Evolutionary conservation across 2,329 filamentous ascomycete genomes (phyloP).

Genomic region (Cucurbitaria berberidis): DNA sequence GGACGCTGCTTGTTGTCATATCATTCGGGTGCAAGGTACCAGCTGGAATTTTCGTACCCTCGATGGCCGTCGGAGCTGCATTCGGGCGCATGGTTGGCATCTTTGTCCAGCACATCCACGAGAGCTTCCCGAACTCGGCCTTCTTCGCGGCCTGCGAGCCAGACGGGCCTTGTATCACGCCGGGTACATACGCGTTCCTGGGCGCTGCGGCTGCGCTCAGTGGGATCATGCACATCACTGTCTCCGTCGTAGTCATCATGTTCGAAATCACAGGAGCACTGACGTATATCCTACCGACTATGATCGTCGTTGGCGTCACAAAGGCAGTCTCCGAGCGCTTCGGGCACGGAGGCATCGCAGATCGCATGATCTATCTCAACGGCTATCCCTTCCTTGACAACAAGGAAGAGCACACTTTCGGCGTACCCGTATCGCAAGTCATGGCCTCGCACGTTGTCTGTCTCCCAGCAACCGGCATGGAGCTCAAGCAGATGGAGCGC

Average conservation of each 20-base stretch:
- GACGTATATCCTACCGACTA: conserved; percentile 95
- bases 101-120: conserved; percentile 85
- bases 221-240: conserved; percentile 97
- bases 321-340: conserved; percentile 91
- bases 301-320: conserved; percentile 98
- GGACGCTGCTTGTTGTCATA: conserved; percentile 86
- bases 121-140: conserved; percentile 77
- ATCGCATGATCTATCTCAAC: conserved; percentile 98
- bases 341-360: conserved; percentile 95
- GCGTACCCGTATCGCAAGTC: conserved; percentile 86
- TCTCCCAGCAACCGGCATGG: conserved; percentile 75
- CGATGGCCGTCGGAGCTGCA: conserved; percentile 94
- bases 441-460: conserved; percentile 81
- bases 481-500: conserved; percentile 76
- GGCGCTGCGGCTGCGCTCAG: conserved; percentile 89
- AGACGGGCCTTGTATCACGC: conserved; percentile 94
- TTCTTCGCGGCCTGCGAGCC: conserved; percentile 91
- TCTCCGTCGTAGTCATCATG: conserved; percentile 99
- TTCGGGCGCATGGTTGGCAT: conserved; percentile 96
- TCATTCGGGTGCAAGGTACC: conserved; percentile 98
- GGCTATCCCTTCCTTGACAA: conserved; percentile 96
- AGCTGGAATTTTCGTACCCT: conserved; percentile 96
- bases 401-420: conserved; percentile 97
- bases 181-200: conserved; percentile 94
- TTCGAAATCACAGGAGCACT: conserved; percentile 97